These are phyloP conservation scores for Fusarium sarcochroum DNA, from an alignment of 2,329 filamentous ascomycete genomes.

Conservation along the genomic window DNA sequence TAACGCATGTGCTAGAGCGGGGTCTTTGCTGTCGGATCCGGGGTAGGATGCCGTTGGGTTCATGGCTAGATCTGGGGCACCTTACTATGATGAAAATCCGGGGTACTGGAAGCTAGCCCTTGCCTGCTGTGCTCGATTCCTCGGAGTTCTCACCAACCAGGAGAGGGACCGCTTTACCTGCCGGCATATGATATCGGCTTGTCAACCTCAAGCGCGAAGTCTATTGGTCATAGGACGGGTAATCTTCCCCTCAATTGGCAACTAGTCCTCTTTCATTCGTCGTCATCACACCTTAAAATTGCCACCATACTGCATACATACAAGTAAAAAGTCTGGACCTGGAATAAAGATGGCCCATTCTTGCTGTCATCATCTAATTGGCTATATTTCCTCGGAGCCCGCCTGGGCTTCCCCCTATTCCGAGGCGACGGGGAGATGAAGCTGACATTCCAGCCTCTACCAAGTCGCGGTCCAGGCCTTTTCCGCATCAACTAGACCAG, in stretches of 20 bases:
- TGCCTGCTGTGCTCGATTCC: background rate
- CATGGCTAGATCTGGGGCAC: background rate
- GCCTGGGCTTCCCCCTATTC: background rate
- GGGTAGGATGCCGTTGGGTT: background rate
- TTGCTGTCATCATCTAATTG: background rate
- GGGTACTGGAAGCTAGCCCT: slow-evolving; percentile 1
- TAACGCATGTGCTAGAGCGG: slow-evolving; percentile 1
- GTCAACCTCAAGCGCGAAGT: rapidly evolving
- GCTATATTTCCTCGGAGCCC: slow-evolving; percentile 16
- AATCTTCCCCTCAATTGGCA: background rate
- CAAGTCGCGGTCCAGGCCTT: background rate
- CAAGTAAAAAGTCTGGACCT: background rate
- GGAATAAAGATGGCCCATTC: background rate
- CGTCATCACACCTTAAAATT: background rate
- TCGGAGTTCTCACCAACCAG: background rate
- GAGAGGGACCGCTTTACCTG: background rate
- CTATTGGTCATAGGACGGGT: background rate
- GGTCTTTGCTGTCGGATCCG: slow-evolving; percentile 12
- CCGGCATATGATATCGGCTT: slow-evolving; percentile 23
- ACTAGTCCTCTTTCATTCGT: background rate
- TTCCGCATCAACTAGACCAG: background rate
- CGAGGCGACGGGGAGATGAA: background rate
- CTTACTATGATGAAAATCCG: background rate
- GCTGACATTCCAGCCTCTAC: background rate
- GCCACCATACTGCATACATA: slow-evolving; percentile 3